These are phyloP conservation scores for Salix suchowensis DNA, from an alignment of 345 rosid genomes.

Conservation along the genomic window DNA sequence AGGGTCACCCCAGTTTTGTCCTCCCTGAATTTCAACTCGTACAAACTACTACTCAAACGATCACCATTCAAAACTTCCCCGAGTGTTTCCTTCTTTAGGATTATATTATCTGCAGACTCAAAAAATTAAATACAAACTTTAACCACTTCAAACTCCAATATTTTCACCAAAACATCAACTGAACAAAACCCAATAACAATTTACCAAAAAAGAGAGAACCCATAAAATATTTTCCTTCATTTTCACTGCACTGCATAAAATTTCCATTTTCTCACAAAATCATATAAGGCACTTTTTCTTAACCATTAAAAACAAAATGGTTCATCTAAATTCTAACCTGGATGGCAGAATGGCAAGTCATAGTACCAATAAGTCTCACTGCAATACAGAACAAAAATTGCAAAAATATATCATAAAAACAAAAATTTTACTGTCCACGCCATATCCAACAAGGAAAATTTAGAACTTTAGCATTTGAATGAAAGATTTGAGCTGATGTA, in stretches of 20 bases:
- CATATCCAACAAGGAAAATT: no score
- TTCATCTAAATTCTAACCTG: constrained; percentile 57
- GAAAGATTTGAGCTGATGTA: not conserved
- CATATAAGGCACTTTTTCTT: no score
- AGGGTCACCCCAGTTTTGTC: constrained; percentile 32
- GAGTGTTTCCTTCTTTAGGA: constrained; percentile 50
- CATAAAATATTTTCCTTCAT: no score
- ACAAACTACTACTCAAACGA: constrained; percentile 49
- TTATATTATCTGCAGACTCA: constrained; percentile 46
- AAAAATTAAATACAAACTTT: not conserved
- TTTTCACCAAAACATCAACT: not conserved
- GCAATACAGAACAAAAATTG: constrained; percentile 19
- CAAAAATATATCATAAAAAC: constrained; percentile 8
- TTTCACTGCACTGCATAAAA: no score
- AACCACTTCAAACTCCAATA: constrained; percentile 8
- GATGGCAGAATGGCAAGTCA: constrained; percentile 70
- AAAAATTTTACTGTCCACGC: not conserved
- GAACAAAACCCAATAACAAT: not conserved
- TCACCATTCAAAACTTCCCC: constrained; percentile 91
- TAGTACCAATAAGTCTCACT: constrained; percentile 80
- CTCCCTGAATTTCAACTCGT: constrained; percentile 52
- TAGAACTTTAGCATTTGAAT: no score
- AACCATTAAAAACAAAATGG: not conserved
- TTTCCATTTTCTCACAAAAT: no score
- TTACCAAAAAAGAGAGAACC: not conserved